phyloP scores from a whole-genome alignment of 805 yeast genomes.

The Candida ficus region DNA sequence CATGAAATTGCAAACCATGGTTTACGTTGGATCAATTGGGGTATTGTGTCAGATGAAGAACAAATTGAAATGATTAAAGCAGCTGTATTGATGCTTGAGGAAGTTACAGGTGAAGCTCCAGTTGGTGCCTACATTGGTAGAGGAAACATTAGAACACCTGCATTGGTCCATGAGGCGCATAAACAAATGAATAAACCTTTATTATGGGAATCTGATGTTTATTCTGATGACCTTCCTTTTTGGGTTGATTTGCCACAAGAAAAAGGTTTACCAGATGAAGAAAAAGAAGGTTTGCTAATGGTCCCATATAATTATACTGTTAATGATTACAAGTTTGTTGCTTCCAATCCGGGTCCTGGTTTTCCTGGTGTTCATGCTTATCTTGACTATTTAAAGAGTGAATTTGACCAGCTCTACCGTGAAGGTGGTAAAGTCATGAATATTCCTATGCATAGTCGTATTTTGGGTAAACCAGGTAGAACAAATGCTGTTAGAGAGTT shows the following conservation, averaged over 20 bases:
- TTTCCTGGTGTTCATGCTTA: conserved; percentile 6
- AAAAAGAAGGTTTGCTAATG: conserved; percentile 2
- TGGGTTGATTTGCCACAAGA: conserved; percentile 21
- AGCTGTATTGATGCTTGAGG: conserved; percentile 27
- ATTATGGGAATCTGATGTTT: conserved; percentile 31
- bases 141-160: conserved; percentile 27
- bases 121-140: conserved; percentile 35
- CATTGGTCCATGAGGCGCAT: conserved; percentile 31
- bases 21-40: conserved; percentile 32
- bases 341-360: conserved; percentile 3
- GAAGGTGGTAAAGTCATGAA: conserved; percentile 7
- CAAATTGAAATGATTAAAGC: conserved; percentile 29
- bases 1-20: conserved; percentile 36
- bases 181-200: conserved; percentile 29
- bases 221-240: conserved; percentile 33
- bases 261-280: neutral
- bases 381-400: conserved; percentile 1
- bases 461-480: conserved; percentile 4
- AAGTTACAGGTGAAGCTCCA: conserved; percentile 30
- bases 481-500: conserved; percentile 5
- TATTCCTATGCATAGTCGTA: conserved; percentile 6
- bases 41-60: conserved; percentile 24
- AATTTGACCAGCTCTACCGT: conserved; percentile 5
- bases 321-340: conserved; percentile 4
- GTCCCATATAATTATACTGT: conserved; percentile 1